Conservation (phyloP, 345 rosid species). For the Euclidium syriacum region DNA sequence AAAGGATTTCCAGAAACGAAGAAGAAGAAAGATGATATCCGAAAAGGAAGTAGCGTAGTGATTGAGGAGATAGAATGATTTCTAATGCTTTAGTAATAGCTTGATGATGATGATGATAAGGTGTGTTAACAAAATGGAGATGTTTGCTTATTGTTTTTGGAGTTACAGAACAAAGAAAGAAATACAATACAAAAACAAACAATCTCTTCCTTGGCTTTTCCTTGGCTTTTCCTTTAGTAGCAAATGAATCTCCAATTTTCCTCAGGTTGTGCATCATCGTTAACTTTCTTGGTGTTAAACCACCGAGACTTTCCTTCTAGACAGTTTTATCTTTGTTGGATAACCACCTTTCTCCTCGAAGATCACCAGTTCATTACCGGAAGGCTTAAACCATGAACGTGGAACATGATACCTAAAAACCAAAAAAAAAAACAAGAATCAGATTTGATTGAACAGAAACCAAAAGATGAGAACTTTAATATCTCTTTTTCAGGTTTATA, state of each 20-base stretch:
- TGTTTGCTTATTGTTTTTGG: neutral
- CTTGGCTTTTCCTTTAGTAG: neutral
- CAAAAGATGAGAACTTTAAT: neutral
- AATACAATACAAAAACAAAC: slow-evolving; percentile 5
- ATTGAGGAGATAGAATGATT: slow-evolving; percentile 58
- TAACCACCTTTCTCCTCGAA: slow-evolving; percentile 91
- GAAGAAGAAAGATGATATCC: slow-evolving; percentile 19
- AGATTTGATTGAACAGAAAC: neutral
- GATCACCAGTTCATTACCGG: slow-evolving; percentile 74
- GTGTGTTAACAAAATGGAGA: neutral
- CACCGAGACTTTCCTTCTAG: slow-evolving; percentile 44
- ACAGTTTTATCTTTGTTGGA: slow-evolving; percentile 60
- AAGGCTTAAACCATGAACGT: slow-evolving; percentile 89
- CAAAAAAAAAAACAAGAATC: neutral
- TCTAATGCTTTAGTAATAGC: neutral
- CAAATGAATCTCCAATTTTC: neutral
- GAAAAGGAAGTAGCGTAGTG: slow-evolving; percentile 35
- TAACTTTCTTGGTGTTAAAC: neutral
- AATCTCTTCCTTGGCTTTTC: slow-evolving; percentile 16
- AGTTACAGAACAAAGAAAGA: neutral
- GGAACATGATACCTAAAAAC: slow-evolving; percentile 82
- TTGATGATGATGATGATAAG: neutral
- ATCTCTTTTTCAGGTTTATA: slow-evolving; percentile 23
- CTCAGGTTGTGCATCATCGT: neutral
- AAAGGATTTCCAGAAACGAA: slow-evolving; percentile 20